Conservation (phyloP, 225 moss, liverwort and hornwort genomes). For the Ulota crispa region DNA sequence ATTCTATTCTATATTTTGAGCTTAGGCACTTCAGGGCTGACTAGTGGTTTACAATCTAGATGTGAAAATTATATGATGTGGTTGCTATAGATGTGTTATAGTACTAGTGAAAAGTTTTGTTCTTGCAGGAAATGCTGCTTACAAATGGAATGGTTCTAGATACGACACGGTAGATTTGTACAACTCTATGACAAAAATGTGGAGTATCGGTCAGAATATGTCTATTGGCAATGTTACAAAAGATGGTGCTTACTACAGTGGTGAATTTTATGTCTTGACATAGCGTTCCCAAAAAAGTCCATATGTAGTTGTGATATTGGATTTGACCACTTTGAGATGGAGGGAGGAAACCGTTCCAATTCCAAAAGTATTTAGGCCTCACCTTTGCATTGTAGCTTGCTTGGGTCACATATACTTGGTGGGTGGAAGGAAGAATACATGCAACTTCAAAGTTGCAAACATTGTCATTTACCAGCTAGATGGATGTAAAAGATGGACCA, state of each 20-base stretch:
- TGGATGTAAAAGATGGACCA: constrained; percentile 26
- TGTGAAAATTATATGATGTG: not conserved
- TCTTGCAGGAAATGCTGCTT: constrained; percentile 29
- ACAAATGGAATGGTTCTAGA: constrained; percentile 10
- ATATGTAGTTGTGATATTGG: constrained; percentile 24
- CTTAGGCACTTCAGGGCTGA: too few relatives aligned
- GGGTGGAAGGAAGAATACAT: constrained; percentile 6
- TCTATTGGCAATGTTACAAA: constrained; percentile 13
- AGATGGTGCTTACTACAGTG: constrained; percentile 35
- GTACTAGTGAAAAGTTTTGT: constrained; percentile 1
- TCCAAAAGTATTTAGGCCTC: constrained; percentile 26
- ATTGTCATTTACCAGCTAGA: constrained; percentile 41
- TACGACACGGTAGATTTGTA: constrained; percentile 28
- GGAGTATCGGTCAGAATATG: constrained; percentile 27
- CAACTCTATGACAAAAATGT: constrained; percentile 33
- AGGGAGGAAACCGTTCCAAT: constrained; percentile 22
- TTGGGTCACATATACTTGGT: constrained; percentile 36
- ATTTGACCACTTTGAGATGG: constrained; percentile 34
- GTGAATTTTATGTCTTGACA: constrained; percentile 33
- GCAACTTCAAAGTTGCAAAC: constrained; percentile 14
- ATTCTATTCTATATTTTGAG: too few relatives aligned
- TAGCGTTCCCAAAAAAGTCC: not conserved
- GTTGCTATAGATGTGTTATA: not conserved
- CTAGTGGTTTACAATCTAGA: not conserved
- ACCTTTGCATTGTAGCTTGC: constrained; percentile 34